A percentile compares a stretch with the other conserved stretches of the same genome.
These are phyloP conservation scores for Byssothecium circinans DNA, from an alignment of 2,329 filamentous ascomycete species.

Conservation along the genomic window DNA sequence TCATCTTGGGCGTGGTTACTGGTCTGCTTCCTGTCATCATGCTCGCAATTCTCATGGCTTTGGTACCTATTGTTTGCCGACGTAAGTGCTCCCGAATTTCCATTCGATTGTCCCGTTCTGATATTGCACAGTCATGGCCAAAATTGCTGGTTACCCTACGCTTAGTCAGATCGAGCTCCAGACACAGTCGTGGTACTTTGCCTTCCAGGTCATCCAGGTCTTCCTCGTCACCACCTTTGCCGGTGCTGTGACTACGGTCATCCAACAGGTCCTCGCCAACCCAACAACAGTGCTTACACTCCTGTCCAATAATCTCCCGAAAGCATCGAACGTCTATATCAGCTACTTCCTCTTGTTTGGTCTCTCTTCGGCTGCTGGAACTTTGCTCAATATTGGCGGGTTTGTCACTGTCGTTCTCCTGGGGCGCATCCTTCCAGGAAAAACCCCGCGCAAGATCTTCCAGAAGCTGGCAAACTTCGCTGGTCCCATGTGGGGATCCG, in stretches of 20 bases:
- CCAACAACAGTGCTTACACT: slow-evolving; percentile 64
- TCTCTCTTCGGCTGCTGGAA: slow-evolving; percentile 33
- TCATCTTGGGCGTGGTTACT: slow-evolving; percentile 49
- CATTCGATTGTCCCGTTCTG: slow-evolving; percentile 6
- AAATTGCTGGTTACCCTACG: slow-evolving; percentile 43
- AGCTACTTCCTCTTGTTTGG: slow-evolving; percentile 94
- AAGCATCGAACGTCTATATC: slow-evolving; percentile 91
- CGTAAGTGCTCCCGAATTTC: slow-evolving; percentile 16
- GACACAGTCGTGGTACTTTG: slow-evolving; percentile 90
- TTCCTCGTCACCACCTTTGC: slow-evolving; percentile 85
- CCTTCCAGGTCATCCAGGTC: slow-evolving; percentile 89
- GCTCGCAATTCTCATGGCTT: slow-evolving; percentile 48
- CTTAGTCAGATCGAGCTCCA: slow-evolving; percentile 62
- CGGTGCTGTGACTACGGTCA: slow-evolving; percentile 69
- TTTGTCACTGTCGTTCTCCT: slow-evolving; percentile 84
- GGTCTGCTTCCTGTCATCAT: slow-evolving; percentile 49
- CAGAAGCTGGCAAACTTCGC: slow-evolving; percentile 48
- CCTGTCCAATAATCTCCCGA: slow-evolving; percentile 74
- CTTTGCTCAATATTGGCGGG: slow-evolving; percentile 75
- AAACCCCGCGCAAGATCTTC: slow-evolving; percentile 52
- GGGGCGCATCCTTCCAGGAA: slow-evolving; percentile 58
- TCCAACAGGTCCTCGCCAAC: slow-evolving; percentile 59
- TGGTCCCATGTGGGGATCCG: slow-evolving; percentile 49
- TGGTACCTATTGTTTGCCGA: slow-evolving; percentile 49
- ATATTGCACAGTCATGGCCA: slow-evolving; percentile 38